Evolutionary conservation across 805 yeast genomes (phyloP), one percentile per base, ranked within the genome.

Genomic region (Myxozyma nipponensis): DNA sequence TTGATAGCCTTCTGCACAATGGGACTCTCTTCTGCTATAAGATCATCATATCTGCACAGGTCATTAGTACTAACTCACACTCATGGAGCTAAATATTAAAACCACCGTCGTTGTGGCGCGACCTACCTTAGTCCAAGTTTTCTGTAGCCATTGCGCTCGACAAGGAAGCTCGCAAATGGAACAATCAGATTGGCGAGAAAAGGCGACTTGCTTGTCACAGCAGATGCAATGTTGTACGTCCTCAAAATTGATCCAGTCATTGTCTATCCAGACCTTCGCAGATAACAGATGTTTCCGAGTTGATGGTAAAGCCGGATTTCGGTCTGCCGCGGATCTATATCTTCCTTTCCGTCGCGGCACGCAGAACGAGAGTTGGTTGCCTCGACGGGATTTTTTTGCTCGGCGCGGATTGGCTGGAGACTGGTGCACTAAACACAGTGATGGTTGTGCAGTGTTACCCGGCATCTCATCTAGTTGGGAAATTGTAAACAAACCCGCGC

Each of bases 81-180:
- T n/a, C 15, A 6, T 10, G 42, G 32, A 28, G 13, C 13, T 13
- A 28, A 9, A 7, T 28, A 23, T 13, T 9, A 23, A 21, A 30
- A 15, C 13, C 32, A 17, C 30, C 17, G n/a, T n/a, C n/a, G n/a
- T n/a, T n/a, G n/a, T n/a, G n/a, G n/a, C 18, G 19, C 37, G 18
- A 43, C 63, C 19, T 43, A 57, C 68, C 66, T 87, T 64, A 93
- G 79, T 48, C 98, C 98, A 75, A 93, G 72, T 71, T 89, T 81
- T 77, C 98, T 86, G 86, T 93, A 93, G 53, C 98, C 98, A 50
- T 95, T 77, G 59, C 78, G 77, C 60, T 82, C 74, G 61, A 78
- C 74, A 72, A 84, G 90, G 62, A 79, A 74, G 66, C 82, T 79
- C 42, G 97, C 85, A 36, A 83, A 77, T 59, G 98, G 98, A 28